Percentiles rank a stretch among this genome's conserved stretches.
These are phyloP conservation scores for Oehlia diaphana DNA, from an alignment of 192 early-diverging fungal species.

Conservation along the genomic window DNA sequence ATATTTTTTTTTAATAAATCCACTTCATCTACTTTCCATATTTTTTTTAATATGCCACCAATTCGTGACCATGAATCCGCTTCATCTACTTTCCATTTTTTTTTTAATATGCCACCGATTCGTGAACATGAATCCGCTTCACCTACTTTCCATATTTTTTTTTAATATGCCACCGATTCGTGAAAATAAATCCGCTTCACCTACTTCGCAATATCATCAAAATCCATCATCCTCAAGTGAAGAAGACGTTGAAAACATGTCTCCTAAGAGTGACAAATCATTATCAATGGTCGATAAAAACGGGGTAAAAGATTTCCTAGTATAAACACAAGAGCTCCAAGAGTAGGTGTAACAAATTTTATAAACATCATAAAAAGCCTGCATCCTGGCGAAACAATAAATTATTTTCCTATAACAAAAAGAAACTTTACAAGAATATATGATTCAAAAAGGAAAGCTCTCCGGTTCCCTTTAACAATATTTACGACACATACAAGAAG, in stretches of 20 bases:
- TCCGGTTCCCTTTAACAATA: conserved; percentile 27
- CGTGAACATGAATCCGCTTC: no score
- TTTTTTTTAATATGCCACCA: no score
- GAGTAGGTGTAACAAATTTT: conserved; percentile 29
- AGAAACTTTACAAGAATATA: conserved; percentile 10
- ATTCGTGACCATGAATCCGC: no score
- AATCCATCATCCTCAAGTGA: not conserved
- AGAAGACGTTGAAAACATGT: not conserved
- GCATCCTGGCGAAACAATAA: conserved; percentile 15
- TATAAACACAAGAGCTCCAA: conserved; percentile 21
- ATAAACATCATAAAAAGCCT: conserved; percentile 25
- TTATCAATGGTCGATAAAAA: not conserved
- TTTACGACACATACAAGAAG: conserved; percentile 32
- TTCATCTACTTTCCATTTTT: no score
- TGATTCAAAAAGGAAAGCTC: conserved; percentile 17
- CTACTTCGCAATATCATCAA: no score
- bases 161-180: no score
- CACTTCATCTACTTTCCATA: no score
- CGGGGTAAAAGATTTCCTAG: conserved; percentile 9
- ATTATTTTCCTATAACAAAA: not conserved
- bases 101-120: no score
- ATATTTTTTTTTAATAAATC: no score
- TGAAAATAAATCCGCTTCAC: no score
- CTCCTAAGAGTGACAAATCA: not conserved
- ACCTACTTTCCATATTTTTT: no score